Evolutionary conservation across 1,284 basidiomycete genomes (phyloP).

Genomic region (Gymnopus androsaceus): DNA sequence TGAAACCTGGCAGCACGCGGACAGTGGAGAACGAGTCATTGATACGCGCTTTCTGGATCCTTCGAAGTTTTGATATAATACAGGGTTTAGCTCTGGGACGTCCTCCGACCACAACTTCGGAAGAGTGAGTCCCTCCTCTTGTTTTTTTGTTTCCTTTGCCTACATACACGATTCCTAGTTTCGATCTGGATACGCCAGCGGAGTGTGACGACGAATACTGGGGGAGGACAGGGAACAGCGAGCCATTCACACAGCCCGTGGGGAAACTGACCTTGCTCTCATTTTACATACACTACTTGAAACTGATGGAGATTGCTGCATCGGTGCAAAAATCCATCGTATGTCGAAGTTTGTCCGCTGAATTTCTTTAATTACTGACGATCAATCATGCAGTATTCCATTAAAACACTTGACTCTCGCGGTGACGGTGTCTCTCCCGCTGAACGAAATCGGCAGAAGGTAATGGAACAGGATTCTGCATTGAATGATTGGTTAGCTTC

Average conservation of each 20-base stretch:
- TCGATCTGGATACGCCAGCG: constrained; percentile 10
- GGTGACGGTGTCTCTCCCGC: background rate
- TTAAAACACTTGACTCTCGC: constrained; percentile 27
- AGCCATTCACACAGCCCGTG: constrained; percentile 10
- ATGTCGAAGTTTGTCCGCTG: constrained; percentile 25
- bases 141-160: background rate
- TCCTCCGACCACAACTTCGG: constrained; percentile 1
- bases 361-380: too few relatives aligned
- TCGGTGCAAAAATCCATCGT: constrained; percentile 5
- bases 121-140: constrained; percentile 6
- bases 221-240: constrained; percentile 1
- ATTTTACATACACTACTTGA: background rate
- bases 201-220: constrained; percentile 18
- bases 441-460: constrained; percentile 34
- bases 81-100: constrained; percentile 6
- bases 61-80: background rate
- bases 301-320: constrained; percentile 14
- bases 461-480: constrained; percentile 50
- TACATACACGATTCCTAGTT: background rate
- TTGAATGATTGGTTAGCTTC: constrained; percentile 53
- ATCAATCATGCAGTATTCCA: background rate
- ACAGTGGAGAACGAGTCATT: constrained; percentile 11
- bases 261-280: constrained; percentile 8
- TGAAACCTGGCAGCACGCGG: background rate
- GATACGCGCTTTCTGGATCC: constrained; percentile 13